Percentiles rank a stretch among this genome's conserved stretches.
Conservation (phyloP, 106 monocot species). For the Acanthochlamys bracteata region DNA sequence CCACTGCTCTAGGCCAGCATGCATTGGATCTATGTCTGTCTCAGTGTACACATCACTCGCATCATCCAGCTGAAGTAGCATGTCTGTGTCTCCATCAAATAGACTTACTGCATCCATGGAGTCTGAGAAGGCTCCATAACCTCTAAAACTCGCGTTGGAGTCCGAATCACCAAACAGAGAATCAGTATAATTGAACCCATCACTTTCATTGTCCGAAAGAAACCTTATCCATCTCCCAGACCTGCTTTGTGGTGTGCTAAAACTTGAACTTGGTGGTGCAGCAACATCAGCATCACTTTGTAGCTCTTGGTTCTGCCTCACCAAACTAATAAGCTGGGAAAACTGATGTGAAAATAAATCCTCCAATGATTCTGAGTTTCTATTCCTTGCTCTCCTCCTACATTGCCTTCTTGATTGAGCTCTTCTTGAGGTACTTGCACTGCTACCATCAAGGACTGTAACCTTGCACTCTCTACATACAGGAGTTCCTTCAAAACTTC, state of each 20-base stretch:
- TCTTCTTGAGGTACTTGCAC: too few species aligned
- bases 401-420: slow-evolving; percentile 21
- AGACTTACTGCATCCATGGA: slow-evolving; percentile 43
- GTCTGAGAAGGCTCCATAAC: slow-evolving; percentile 70
- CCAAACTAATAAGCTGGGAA: slow-evolving; percentile 59
- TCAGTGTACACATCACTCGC: slow-evolving; percentile 32
- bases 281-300: slow-evolving; percentile 19
- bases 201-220: slow-evolving; percentile 71
- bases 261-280: slow-evolving; percentile 6
- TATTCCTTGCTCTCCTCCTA: slow-evolving; percentile 16
- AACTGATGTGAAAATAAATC: slow-evolving; percentile 59
- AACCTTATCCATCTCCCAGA: slow-evolving; percentile 27
- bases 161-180: slow-evolving; percentile 58
- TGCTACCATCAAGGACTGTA: slow-evolving; percentile 39
- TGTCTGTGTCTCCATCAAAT: slow-evolving; percentile 20
- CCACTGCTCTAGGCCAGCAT: slow-evolving; percentile 63
- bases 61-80: slow-evolving; percentile 30
- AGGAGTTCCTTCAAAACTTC: slow-evolving; percentile 40
- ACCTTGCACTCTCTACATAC: slow-evolving; percentile 78
- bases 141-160: slow-evolving; percentile 44
- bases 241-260: slow-evolving; percentile 16
- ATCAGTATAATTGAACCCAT: slow-evolving; percentile 38
- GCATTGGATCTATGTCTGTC: slow-evolving; percentile 85
- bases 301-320: slow-evolving; percentile 45
- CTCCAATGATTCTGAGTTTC: slow-evolving; percentile 53